phyloP scores from a whole-genome alignment of 345 rosid species.

The Hibiscus tridactylites region DNA sequence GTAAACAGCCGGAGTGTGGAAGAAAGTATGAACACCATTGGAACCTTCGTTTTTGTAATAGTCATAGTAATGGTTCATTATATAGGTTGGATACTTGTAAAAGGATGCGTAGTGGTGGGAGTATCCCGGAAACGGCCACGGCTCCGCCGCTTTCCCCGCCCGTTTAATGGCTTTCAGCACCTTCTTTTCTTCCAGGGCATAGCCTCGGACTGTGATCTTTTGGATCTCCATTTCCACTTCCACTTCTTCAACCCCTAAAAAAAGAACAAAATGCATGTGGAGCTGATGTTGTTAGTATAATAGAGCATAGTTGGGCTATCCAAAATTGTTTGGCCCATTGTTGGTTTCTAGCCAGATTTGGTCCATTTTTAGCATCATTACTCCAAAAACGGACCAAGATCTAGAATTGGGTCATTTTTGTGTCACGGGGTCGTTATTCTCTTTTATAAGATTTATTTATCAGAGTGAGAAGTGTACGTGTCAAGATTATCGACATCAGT shows the following conservation, averaged over 20 bases:
- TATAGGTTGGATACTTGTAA: slow-evolving; percentile 67
- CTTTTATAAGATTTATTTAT: too few species aligned
- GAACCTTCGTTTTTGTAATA: slow-evolving; percentile 33
- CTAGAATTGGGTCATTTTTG: too few species aligned
- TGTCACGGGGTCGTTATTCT: too few species aligned
- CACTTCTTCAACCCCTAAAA: slow-evolving; percentile 76
- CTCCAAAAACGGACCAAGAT: too few species aligned
- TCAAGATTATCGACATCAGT: too few species aligned
- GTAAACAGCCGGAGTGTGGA: slow-evolving; percentile 71
- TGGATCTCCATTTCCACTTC: slow-evolving; percentile 81
- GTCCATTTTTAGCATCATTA: background rate
- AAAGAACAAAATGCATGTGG: background rate
- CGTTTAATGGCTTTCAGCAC: slow-evolving; percentile 60
- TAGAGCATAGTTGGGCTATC: background rate
- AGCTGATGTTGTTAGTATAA: background rate
- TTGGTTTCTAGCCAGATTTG: background rate
- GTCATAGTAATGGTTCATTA: slow-evolving; percentile 73
- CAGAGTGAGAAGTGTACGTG: too few species aligned
- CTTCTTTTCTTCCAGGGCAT: slow-evolving; percentile 57
- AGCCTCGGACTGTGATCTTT: slow-evolving; percentile 70
- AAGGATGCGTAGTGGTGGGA: slow-evolving; percentile 70
- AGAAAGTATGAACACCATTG: slow-evolving; percentile 51
- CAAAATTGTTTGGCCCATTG: background rate
- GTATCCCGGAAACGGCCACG: slow-evolving; percentile 83
- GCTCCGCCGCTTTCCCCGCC: slow-evolving; percentile 77